Base-by-base conservation (phyloP, 2,329 filamentous ascomycete genomes). In the Curvularia sp. region DNA sequence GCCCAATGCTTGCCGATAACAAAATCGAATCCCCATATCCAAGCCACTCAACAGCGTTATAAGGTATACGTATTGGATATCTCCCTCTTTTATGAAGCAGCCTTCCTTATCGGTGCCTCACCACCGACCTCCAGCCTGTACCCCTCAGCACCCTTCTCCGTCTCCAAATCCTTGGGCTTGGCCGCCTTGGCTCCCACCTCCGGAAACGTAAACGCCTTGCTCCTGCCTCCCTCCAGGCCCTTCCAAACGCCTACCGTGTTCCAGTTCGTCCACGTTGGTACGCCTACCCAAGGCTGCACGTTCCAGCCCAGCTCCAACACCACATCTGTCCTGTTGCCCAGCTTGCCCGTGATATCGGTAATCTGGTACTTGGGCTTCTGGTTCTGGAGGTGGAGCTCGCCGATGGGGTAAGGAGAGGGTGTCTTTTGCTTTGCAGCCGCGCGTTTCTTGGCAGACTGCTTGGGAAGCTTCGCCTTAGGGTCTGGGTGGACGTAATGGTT, bases 351-450 rank as follows among this genome's bases (percentile, higher is more conserved):
- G 10, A 94, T 91, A 77, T 97, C 93, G 4, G 93, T 96, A 79
- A 99, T 95, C 75, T 97, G 93, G 82, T 99, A 99, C 79, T 99
- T 99, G 2, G 93, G 91, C 74, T 89, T 90, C 77, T 97, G 92
- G 77, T 93, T 93, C 74, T 88, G 87, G 65, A 98, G 84, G 56
- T 86, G 84, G 38, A 98, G 80, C 52, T 90, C 84, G 28, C 93
- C 94, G 5, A 89, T 88, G 57, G 73, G 72, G 61, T 72, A 74
- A 1, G 69, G 72, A 1, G 71, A 66, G 3, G 19, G 18, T 18
- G 13, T 27, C 45, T 57, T 19, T 23, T 50, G 23, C 39, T 69
- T 68, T 1, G 53, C 50, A 1, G 60, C 61, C 18, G 60, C 59
- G 12, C 57, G 50, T 28, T 67, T 67, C 34, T 66, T 65, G 25